phyloP scores from a whole-genome alignment of 495 filamentous ascomycete species.

The Thermochaetoides thermophila region DNA sequence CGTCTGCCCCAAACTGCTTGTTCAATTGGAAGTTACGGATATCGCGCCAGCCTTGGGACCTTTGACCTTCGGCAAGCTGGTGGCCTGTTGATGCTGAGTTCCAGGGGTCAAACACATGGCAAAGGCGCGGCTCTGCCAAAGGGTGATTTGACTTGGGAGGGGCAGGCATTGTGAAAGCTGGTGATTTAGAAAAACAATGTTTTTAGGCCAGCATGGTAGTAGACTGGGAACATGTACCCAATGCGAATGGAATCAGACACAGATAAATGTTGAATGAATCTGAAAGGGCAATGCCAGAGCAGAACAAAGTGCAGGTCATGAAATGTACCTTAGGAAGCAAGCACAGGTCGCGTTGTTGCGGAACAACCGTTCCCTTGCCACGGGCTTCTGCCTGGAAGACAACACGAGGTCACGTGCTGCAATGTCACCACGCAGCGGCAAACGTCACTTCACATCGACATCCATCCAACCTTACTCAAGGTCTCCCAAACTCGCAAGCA shows the following conservation, averaged over 20 bases:
- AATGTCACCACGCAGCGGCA: no score
- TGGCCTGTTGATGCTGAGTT: constrained; percentile 70
- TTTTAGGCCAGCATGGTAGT: no score
- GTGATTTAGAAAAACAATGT: not conserved
- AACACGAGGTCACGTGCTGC: constrained; percentile 7
- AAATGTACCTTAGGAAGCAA: no score
- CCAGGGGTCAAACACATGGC: constrained; percentile 62
- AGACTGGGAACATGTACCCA: no score
- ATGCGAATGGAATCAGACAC: no score
- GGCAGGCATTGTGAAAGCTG: constrained; percentile 15
- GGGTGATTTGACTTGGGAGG: constrained; percentile 38
- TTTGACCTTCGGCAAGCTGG: constrained; percentile 52
- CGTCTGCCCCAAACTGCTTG: no score
- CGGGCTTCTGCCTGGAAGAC: not conserved
- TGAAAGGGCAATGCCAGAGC: no score
- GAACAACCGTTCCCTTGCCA: constrained; percentile 4
- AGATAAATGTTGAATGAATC: no score
- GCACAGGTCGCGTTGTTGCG: constrained; percentile 5
- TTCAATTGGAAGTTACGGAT: constrained; percentile 50
- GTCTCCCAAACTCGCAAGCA: no score
- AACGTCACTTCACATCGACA: no score
- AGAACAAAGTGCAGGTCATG: no score
- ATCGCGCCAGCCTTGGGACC: constrained; percentile 54
- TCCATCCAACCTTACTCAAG: no score
- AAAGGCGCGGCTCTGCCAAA: constrained; percentile 38